These are phyloP conservation scores for Rhizopus microsporus DNA, from an alignment of 371 early-diverging fungal genomes.

Conservation along the genomic window DNA sequence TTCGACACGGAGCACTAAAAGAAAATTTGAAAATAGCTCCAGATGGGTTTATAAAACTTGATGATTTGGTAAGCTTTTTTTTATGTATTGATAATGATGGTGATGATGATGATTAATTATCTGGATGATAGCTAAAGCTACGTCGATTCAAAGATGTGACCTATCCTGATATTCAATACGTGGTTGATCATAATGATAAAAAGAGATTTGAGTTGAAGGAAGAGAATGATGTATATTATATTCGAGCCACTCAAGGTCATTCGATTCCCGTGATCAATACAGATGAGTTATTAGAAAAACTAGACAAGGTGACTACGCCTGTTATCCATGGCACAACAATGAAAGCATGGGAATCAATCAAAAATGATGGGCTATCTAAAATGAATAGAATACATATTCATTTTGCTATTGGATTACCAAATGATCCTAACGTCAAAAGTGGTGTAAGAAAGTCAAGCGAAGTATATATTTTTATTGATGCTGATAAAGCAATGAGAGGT, in stretches of 20 bases:
- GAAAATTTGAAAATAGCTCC: conserved; percentile 70
- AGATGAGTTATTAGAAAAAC: conserved; percentile 54
- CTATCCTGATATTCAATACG: conserved; percentile 53
- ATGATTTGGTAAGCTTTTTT: conserved; percentile 54
- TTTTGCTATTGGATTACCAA: conserved; percentile 73
- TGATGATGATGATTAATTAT: conserved; percentile 7
- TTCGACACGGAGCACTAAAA: conserved; percentile 84
- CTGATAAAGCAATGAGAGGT: conserved; percentile 66
- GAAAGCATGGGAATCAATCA: conserved; percentile 62
- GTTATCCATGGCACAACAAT: conserved; percentile 81
- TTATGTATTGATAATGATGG: background rate
- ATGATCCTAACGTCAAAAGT: conserved; percentile 71
- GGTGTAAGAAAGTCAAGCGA: conserved; percentile 67
- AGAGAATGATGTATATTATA: conserved; percentile 52
- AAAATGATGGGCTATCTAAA: conserved; percentile 59
- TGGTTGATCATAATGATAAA: conserved; percentile 79
- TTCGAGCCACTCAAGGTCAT: conserved; percentile 91
- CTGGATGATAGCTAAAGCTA: background rate
- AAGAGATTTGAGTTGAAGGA: conserved; percentile 67
- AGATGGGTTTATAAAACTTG: conserved; percentile 74
- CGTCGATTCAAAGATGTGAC: conserved; percentile 52
- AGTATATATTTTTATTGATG: conserved; percentile 77
- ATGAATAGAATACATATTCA: conserved; percentile 94
- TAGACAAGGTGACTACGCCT: conserved; percentile 51
- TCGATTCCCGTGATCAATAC: conserved; percentile 42